Conservation (phyloP, 768 basidiomycete species). For the Hysterangium stoloniferum region DNA sequence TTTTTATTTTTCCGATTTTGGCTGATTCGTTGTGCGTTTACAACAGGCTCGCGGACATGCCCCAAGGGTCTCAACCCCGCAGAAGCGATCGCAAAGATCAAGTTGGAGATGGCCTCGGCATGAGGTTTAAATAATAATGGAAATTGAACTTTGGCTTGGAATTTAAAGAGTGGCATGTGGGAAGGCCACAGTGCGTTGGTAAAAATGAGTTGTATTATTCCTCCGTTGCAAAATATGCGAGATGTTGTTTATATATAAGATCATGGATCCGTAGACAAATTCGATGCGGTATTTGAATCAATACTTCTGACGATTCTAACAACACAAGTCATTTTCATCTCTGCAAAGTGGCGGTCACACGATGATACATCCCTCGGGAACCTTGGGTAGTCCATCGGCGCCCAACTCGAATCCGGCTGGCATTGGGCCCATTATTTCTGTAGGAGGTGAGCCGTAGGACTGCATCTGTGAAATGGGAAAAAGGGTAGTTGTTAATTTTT, state of each 20-base stretch:
- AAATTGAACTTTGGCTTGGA: too few species aligned
- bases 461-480: conserved; percentile 52
- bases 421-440: conserved; percentile 76
- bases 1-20: conserved; percentile 2
- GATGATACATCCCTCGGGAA: conserved; percentile 34
- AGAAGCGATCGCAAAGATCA: conserved; percentile 87
- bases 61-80: conserved; percentile 96
- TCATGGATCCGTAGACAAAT: too few species aligned
- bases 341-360: too few species aligned
- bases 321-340: too few species aligned
- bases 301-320: too few species aligned
- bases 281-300: too few species aligned
- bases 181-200: too few species aligned
- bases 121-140: too few species aligned
- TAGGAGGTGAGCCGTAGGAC: conserved; percentile 65
- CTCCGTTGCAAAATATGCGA: too few species aligned
- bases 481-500: neutral
- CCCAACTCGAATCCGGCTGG: conserved; percentile 61
- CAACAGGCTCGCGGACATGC: conserved; percentile 81
- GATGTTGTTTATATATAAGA: too few species aligned
- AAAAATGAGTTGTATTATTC: too few species aligned
- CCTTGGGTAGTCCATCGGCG: conserved; percentile 43
- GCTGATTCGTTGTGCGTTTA: neutral
- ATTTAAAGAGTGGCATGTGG: too few species aligned
- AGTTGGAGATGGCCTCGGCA: conserved; percentile 78